Percentiles rank a stretch among this genome's conserved stretches.
phyloP scores from a whole-genome alignment of 805 yeast genomes.

The Yarrowia sp. region DNA sequence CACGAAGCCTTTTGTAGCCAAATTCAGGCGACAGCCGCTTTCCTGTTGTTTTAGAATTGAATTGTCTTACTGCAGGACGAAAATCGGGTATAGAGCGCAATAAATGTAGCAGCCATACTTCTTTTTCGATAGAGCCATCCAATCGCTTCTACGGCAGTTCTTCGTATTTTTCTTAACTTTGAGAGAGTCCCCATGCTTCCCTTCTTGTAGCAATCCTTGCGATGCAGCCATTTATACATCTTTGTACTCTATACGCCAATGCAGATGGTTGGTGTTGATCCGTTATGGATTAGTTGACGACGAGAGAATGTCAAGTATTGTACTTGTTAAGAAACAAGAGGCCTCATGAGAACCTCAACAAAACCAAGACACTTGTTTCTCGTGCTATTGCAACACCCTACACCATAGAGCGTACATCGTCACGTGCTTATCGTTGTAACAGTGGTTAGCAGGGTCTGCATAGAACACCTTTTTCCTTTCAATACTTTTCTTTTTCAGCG shows the following conservation, averaged over 20 bases:
- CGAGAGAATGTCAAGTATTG: too few species aligned
- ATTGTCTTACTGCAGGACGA: background rate
- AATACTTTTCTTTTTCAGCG: background rate
- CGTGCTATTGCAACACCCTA: too few species aligned
- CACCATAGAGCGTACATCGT: too few species aligned
- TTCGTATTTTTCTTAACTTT: background rate
- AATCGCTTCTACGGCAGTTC: too few species aligned
- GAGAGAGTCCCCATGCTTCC: too few species aligned
- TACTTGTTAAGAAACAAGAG: too few species aligned
- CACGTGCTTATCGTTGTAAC: background rate
- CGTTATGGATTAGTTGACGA: too few species aligned
- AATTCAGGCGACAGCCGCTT: background rate
- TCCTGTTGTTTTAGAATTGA: background rate
- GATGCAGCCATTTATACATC: background rate
- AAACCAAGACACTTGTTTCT: too few species aligned
- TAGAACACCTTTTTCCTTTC: background rate
- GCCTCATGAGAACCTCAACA: too few species aligned
- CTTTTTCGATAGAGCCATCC: too few species aligned
- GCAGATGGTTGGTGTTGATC: too few species aligned
- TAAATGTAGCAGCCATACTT: background rate
- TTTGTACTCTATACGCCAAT: background rate
- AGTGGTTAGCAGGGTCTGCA: background rate
- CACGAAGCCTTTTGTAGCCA: background rate
- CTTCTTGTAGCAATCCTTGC: background rate
- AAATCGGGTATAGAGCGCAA: background rate